phyloP scores from a whole-genome alignment of 495 filamentous ascomycete species.

The Cercophora sp. region DNA sequence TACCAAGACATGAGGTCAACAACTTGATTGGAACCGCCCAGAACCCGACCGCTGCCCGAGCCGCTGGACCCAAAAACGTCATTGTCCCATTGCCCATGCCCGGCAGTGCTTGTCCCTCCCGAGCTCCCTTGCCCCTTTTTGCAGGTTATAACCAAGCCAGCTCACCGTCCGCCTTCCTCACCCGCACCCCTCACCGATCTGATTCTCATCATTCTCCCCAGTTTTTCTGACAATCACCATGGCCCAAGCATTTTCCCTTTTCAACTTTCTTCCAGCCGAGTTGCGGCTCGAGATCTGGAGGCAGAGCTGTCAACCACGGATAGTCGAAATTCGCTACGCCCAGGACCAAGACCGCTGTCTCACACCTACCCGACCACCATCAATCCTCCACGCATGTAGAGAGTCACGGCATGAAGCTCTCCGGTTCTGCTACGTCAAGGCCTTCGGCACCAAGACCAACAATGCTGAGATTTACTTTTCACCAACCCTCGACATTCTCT shows the following conservation, averaged over 20 bases:
- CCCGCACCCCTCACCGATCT: not conserved
- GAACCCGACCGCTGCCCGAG: too few species aligned
- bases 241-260: slow-evolving; percentile 37
- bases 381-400: slow-evolving; percentile 36
- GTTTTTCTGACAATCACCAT: not conserved
- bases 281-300: slow-evolving; percentile 50
- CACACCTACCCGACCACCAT: slow-evolving; percentile 36
- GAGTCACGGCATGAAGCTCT: slow-evolving; percentile 45
- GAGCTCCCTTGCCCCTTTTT: too few species aligned
- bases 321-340: slow-evolving; percentile 40
- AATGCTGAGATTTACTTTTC: slow-evolving; percentile 39
- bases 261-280: slow-evolving; percentile 42
- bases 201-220: not conserved
- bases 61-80: too few species aligned
- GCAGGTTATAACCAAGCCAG: too few species aligned
- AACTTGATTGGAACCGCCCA: too few species aligned
- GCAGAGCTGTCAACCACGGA: slow-evolving; percentile 35
- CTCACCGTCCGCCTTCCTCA: too few species aligned
- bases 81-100: too few species aligned
- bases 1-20: too few species aligned
- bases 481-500: slow-evolving; percentile 44
- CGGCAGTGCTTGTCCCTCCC: too few species aligned
- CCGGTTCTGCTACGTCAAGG: slow-evolving; percentile 31
- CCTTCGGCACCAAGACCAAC: slow-evolving; percentile 37
- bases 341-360: slow-evolving; percentile 27